phyloP scores from a whole-genome alignment of 768 basidiomycete genomes.

The Russula sp. region DNA sequence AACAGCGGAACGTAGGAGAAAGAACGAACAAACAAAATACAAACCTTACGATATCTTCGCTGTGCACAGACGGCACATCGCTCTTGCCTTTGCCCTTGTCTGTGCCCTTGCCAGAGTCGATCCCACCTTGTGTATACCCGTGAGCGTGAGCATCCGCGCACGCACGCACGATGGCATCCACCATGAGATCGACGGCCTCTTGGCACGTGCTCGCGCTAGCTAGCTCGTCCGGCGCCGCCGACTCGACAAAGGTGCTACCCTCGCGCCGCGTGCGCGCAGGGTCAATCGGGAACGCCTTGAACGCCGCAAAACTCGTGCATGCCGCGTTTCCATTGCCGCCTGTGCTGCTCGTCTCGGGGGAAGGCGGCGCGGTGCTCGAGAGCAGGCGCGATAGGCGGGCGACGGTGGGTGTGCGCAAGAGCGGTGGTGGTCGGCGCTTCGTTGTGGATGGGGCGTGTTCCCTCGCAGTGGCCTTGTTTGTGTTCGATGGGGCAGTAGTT shows the following conservation, averaged over 20 bases:
- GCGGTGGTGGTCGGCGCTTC: constrained; percentile 8
- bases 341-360: not conserved
- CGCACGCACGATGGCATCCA: constrained; percentile 58
- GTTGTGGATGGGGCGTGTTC: not conserved
- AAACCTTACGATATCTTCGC: constrained; percentile 77
- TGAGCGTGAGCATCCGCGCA: constrained; percentile 53
- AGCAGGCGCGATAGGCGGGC: constrained; percentile 29
- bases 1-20: not conserved
- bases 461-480: not conserved
- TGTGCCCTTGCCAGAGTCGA: constrained; percentile 21
- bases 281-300: constrained; percentile 74
- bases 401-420: constrained; percentile 21
- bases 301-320: constrained; percentile 55
- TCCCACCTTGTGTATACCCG: not conserved
- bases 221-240: constrained; percentile 48
- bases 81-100: not conserved
- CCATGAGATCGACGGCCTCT: constrained; percentile 70
- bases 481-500: not conserved
- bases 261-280: constrained; percentile 41
- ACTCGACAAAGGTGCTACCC: constrained; percentile 41
- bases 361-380: constrained; percentile 31
- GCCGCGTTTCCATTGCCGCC: constrained; percentile 16
- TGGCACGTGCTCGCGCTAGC: constrained; percentile 58
- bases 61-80: constrained; percentile 41
- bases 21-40: constrained; percentile 23